phyloP scores from a whole-genome alignment of 352 stramenopile genomes.

The Globisporangium okanoganense region DNA sequence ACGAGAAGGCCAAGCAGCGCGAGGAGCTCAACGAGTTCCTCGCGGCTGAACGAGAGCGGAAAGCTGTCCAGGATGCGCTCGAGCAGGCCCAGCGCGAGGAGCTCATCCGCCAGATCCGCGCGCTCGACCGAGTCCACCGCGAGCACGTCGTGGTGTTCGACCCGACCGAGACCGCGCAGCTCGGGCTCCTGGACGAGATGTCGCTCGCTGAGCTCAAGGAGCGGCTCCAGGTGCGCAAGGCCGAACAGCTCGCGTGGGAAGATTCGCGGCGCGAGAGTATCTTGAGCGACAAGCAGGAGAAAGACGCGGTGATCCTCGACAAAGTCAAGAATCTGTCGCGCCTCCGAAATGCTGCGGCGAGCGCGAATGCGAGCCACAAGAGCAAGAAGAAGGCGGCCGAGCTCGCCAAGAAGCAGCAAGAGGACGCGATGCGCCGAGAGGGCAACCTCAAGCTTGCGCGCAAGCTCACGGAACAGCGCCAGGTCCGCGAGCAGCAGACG shows the following conservation, averaged over 20 bases:
- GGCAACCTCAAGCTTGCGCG: slow-evolving; percentile 74
- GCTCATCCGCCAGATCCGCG: slow-evolving; percentile 83
- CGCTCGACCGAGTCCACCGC: slow-evolving; percentile 72
- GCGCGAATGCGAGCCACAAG: slow-evolving; percentile 49
- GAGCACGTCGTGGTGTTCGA: slow-evolving; percentile 88
- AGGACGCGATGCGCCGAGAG: slow-evolving; percentile 51
- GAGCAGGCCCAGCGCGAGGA: slow-evolving; percentile 77
- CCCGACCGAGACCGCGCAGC: slow-evolving; percentile 80
- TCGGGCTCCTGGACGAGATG: slow-evolving; percentile 91
- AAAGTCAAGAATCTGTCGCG: slow-evolving; percentile 79
- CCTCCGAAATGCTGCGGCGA: slow-evolving; percentile 59
- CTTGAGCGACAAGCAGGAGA: slow-evolving; percentile 69
- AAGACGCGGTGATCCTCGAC: slow-evolving; percentile 61
- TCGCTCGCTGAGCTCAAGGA: slow-evolving; percentile 83
- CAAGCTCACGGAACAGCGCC: slow-evolving; percentile 60
- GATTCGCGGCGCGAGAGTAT: slow-evolving; percentile 64
- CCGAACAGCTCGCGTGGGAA: slow-evolving; percentile 67
- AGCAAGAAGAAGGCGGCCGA: slow-evolving; percentile 54
- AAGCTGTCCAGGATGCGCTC: slow-evolving; percentile 51
- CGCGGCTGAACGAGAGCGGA: slow-evolving; percentile 52
- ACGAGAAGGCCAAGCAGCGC: slow-evolving; percentile 55
- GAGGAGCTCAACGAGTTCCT: slow-evolving; percentile 68
- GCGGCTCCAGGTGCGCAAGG: slow-evolving; percentile 76
- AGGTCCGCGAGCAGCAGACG: slow-evolving; percentile 41
- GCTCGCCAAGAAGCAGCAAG: slow-evolving; percentile 45